Conservation (phyloP, 2,329 filamentous ascomycete genomes). For the Colletotrichum cereale region DNA sequence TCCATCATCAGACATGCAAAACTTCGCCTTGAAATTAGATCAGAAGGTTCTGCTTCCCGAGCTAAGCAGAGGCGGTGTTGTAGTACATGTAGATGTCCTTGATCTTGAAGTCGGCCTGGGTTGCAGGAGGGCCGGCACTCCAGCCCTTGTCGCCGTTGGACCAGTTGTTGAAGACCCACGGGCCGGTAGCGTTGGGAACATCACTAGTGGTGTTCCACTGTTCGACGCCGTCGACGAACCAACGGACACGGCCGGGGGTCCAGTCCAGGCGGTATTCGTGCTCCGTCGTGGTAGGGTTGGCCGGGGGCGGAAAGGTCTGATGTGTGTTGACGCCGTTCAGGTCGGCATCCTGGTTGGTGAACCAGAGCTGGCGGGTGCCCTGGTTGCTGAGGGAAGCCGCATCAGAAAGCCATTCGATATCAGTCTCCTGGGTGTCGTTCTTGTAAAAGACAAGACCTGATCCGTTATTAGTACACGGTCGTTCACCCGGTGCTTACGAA, state of each 20-base stretch:
- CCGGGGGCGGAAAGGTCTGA: conserved; percentile 41
- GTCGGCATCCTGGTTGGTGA: conserved; percentile 49
- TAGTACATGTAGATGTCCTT: conserved; percentile 46
- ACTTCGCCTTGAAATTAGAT: no score
- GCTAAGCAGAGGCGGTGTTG: conserved; percentile 40
- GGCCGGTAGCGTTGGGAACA: conserved; percentile 44
- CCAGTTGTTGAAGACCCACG: conserved; percentile 51
- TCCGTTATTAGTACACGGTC: background rate
- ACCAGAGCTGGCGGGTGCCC: conserved; percentile 46
- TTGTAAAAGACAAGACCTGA: conserved; percentile 50
- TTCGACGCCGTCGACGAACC: conserved; percentile 46
- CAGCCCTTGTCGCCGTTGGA: conserved; percentile 48
- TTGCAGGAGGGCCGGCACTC: conserved; percentile 46
- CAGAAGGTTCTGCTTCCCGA: background rate
- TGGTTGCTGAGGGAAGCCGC: conserved; percentile 45
- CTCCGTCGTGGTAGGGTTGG: conserved; percentile 45
- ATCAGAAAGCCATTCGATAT: conserved; percentile 51
- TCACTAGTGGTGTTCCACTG: conserved; percentile 45
- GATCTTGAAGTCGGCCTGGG: conserved; percentile 46
- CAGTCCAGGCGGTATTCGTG: conserved; percentile 51
- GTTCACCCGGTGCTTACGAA: no score
- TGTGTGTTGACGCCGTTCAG: conserved; percentile 41
- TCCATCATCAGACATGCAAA: background rate
- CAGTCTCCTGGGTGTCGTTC: conserved; percentile 46
- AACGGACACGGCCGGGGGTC: conserved; percentile 44